Evolutionary conservation across 805 yeast species (phyloP), one percentile per base, ranked within the genome.

Genomic region (Lachancea kluyveri): DNA sequence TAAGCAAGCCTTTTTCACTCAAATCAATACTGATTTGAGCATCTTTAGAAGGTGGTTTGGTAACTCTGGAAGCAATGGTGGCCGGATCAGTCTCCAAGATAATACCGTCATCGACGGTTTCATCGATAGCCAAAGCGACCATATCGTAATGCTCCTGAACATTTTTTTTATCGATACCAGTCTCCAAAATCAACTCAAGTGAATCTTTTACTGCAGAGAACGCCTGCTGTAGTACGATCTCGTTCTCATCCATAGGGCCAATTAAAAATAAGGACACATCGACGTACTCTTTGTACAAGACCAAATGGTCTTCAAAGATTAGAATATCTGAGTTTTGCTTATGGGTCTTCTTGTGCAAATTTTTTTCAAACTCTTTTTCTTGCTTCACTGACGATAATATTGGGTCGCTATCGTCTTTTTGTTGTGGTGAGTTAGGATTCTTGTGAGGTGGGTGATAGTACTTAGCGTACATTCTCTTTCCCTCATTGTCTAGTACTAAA

Each of bases 101-200:
- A 42, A 92, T 76, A 24, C 97, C 98, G 54, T 88, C 94, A 54
- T 92, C 98, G 30, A 92, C 68, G 7, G 94, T 72, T 61, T 92
- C 97, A 58, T 92, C 98, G 26, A 88, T 72, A 4, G 94, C 84
- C 56, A 92, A 70, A 26, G 85, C 68, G 22, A 87, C 80, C 67
- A 84, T 68, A 59, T 92, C 98, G 54, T 80, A 92, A 54, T 79
- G 74, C 43, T 84, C 95, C 48, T 78, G 72, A 27, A 90, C 64
- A 3, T 88, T 72, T 43, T 77, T 70, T 56, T 78, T 84, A 59
- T 92, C 97, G 41, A 88, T 65, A 9, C 82, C 68, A 22, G 54
- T 46, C 40, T 64, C 71, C 39, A 88, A 65, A 30, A 88, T 70
- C 37, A 84, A 75, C 45, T 81, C 90, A 40, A 92, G 64, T 8